Evolutionary conservation across 2,329 filamentous ascomycete species (phyloP).

Genomic region (Monilinia fructigena): DNA sequence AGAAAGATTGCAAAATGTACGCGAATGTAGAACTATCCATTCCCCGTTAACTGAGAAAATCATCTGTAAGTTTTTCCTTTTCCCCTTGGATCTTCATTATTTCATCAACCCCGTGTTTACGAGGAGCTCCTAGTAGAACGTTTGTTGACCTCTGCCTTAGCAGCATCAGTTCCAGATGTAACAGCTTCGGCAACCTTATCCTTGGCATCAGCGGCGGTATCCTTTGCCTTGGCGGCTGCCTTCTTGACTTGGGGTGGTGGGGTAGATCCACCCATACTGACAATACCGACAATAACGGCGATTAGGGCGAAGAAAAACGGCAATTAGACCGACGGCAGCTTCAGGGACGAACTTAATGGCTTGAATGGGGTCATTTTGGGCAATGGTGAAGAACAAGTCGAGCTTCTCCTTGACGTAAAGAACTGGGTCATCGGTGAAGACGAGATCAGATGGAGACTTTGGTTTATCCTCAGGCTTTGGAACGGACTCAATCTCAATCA

Average conservation of each 20-base stretch:
- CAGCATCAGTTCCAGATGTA: constrained; percentile 64
- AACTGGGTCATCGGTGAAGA: constrained; percentile 89
- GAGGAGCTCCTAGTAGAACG: constrained; percentile 38
- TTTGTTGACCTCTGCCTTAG: constrained; percentile 55
- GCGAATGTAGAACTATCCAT: neutral
- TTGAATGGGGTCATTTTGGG: constrained; percentile 73
- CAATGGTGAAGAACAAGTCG: constrained; percentile 84
- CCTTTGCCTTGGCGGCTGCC: constrained; percentile 61
- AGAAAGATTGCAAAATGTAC: constrained; percentile 17
- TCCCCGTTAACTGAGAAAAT: neutral
- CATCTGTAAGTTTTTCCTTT: neutral
- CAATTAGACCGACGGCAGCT: constrained; percentile 77
- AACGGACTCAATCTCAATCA: constrained; percentile 73
- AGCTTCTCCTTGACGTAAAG: constrained; percentile 88
- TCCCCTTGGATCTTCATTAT: constrained; percentile 35
- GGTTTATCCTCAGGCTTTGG: constrained; percentile 66
- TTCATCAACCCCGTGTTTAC: constrained; percentile 46
- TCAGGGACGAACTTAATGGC: constrained; percentile 89
- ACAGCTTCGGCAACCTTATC: constrained; percentile 65
- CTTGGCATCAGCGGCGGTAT: constrained; percentile 73
- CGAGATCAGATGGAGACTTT: constrained; percentile 72
- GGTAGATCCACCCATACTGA: constrained; percentile 62
- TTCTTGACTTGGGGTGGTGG: constrained; percentile 73
- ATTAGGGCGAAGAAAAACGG: constrained; percentile 67
- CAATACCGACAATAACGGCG: constrained; percentile 65